phyloP scores from a whole-genome alignment of 345 rosid genomes.

The Brassica carinata region DNA sequence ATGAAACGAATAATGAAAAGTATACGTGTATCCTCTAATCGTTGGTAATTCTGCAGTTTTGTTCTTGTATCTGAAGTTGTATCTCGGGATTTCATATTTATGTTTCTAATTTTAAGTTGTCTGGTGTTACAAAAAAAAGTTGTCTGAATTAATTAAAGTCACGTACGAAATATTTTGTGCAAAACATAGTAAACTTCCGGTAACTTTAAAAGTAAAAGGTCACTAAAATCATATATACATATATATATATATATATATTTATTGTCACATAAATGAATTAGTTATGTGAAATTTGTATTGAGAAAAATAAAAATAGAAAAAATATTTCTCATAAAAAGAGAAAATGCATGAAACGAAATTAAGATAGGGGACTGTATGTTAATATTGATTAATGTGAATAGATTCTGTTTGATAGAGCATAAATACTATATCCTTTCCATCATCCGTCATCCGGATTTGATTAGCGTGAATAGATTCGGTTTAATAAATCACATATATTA shows the following conservation, averaged over 20 bases:
- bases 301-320: background rate
- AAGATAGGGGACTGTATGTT: background rate
- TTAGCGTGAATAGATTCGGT: background rate
- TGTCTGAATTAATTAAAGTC: background rate
- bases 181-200: background rate
- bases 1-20: constrained; percentile 38
- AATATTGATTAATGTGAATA: background rate
- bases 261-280: background rate
- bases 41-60: constrained; percentile 32
- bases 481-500: background rate
- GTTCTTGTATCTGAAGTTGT: constrained; percentile 18
- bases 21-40: constrained; percentile 20
- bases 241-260: too few species aligned
- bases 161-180: background rate
- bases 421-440: background rate
- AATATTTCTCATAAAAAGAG: background rate
- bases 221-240: too few species aligned
- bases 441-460: background rate
- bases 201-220: background rate
- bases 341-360: background rate
- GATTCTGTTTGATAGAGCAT: background rate
- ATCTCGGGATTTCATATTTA: background rate
- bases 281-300: background rate
- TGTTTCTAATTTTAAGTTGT: background rate
- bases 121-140: background rate